phyloP scores from a whole-genome alignment of 208 protist species.

The Plasmodiophora brassicae region DNA sequence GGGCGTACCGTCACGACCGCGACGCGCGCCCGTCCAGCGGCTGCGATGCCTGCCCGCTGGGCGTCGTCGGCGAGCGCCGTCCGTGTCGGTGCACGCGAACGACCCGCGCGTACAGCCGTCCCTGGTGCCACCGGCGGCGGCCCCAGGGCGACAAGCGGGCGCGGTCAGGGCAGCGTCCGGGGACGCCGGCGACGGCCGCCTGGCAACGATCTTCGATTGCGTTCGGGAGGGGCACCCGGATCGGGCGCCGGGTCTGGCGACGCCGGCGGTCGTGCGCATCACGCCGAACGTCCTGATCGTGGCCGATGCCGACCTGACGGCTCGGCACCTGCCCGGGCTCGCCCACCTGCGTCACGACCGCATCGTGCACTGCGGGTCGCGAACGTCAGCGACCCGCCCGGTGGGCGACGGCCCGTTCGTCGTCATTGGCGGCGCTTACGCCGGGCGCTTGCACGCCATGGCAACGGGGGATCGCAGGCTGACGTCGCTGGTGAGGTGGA shows the following conservation, averaged over 20 bases:
- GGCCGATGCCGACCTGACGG: background rate
- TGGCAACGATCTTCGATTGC: no score
- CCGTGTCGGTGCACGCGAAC: no score
- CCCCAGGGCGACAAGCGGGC: no score
- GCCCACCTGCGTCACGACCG: background rate
- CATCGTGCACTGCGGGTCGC: background rate
- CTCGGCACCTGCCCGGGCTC: background rate
- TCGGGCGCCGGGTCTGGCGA: no score
- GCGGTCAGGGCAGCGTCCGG: background rate
- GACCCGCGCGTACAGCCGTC: no score
- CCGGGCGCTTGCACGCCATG: background rate
- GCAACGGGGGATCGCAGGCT: background rate
- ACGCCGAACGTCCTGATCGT: background rate
- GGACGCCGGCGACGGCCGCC: background rate
- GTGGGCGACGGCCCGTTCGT: background rate
- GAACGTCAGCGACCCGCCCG: background rate
- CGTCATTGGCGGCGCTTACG: background rate
- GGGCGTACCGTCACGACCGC: no score
- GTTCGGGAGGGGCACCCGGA: no score
- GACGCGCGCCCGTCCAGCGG: no score
- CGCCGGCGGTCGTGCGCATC: no score
- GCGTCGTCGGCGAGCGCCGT: no score
- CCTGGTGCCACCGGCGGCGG: no score
- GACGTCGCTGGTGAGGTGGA: background rate
- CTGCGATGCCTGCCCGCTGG: no score